Percentiles rank a stretch among this genome's conserved stretches.
These are phyloP conservation scores for Lenwebbia sp. DNA, from an alignment of 345 rosid genomes.

Conservation along the genomic window DNA sequence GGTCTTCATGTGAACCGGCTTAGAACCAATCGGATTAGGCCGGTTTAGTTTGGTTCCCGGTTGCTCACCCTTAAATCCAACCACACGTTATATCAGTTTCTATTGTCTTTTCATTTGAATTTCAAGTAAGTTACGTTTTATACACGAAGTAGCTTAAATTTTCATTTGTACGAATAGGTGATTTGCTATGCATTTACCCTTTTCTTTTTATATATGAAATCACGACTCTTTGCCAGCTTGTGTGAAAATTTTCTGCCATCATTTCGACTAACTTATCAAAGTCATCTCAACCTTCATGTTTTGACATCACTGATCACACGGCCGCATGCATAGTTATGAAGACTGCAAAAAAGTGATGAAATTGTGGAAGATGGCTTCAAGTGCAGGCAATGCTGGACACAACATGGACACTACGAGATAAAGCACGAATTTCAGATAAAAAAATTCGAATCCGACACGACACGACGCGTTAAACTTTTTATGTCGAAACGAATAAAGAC, in stretches of 20 bases:
- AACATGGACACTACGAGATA: rapidly evolving
- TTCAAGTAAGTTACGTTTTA: background rate
- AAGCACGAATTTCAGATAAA: background rate
- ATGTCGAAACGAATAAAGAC: rapidly evolving
- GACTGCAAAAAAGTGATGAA: background rate
- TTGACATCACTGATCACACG: background rate
- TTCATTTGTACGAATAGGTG: background rate
- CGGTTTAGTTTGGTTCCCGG: background rate
- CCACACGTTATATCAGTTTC: background rate
- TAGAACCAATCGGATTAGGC: background rate
- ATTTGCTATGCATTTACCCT: background rate
- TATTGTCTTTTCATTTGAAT: background rate
- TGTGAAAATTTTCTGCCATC: background rate
- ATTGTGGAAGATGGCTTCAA: too few relatives aligned
- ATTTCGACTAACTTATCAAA: background rate
- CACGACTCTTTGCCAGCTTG: background rate
- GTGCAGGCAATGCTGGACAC: background rate
- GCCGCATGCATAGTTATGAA: background rate
- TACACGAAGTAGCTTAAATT: background rate
- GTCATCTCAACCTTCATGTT: background rate
- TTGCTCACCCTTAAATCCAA: background rate
- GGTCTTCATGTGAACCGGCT: background rate
- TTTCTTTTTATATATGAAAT: background rate
- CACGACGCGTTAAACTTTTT: rapidly evolving
- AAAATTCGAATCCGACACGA: rapidly evolving